phyloP scores from a whole-genome alignment of 2,329 filamentous ascomycete species.

The Fusarium avenaceum region DNA sequence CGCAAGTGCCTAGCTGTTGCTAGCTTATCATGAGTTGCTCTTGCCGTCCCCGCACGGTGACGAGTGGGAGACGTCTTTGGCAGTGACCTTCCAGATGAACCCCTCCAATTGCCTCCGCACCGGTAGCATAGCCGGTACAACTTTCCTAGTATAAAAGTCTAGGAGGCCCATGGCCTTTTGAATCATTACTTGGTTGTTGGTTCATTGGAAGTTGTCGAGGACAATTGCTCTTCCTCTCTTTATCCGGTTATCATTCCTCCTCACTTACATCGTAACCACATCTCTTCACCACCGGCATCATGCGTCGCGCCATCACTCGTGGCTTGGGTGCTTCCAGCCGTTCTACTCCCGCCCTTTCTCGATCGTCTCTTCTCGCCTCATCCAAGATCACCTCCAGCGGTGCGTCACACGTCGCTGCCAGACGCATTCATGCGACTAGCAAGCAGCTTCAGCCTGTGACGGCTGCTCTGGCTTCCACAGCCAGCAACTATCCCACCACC shows the following conservation, averaged over 20 bases:
- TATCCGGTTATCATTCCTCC: neutral
- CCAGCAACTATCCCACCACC: slow-evolving; percentile 74
- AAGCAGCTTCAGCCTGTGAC: slow-evolving; percentile 65
- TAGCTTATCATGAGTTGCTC: slow-evolving; percentile 41
- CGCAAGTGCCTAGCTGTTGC: neutral
- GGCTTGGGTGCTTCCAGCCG: slow-evolving; percentile 55
- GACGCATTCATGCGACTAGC: slow-evolving; percentile 70
- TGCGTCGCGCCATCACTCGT: slow-evolving; percentile 63
- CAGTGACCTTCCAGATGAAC: slow-evolving; percentile 20
- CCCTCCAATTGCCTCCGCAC: slow-evolving; percentile 39
- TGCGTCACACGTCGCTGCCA: slow-evolving; percentile 58
- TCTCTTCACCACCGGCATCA: slow-evolving; percentile 46
- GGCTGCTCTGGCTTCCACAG: slow-evolving; percentile 66
- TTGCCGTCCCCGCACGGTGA: slow-evolving; percentile 34
- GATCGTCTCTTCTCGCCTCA: slow-evolving; percentile 52
- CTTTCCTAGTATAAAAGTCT: slow-evolving; percentile 37
- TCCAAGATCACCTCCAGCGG: slow-evolving; percentile 55
- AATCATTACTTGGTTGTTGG: slow-evolving; percentile 16
- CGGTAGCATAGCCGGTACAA: slow-evolving; percentile 25
- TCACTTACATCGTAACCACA: slow-evolving; percentile 2
- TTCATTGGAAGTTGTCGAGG: slow-evolving; percentile 31
- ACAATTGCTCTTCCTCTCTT: slow-evolving; percentile 17
- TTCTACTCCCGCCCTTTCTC: slow-evolving; percentile 47
- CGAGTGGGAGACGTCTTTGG: slow-evolving; percentile 14
- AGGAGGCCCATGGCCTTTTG: slow-evolving; percentile 24